Percentiles rank a stretch among this genome's conserved stretches.
phyloP scores from a whole-genome alignment of 768 basidiomycete genomes.

The Boletales sp. region DNA sequence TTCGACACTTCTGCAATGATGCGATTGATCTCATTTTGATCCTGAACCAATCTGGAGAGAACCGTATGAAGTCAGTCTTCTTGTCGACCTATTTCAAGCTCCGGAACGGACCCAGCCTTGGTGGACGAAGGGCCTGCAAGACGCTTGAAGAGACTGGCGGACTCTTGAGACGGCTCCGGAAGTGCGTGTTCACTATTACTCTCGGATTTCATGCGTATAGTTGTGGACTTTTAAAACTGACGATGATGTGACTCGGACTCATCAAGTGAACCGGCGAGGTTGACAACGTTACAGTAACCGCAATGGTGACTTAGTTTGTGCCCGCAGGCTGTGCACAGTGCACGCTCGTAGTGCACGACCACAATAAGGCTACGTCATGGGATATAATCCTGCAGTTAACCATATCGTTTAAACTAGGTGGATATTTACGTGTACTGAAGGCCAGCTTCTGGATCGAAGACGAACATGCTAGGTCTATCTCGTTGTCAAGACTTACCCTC shows the following conservation, averaged over 20 bases:
- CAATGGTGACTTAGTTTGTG: conserved; percentile 6
- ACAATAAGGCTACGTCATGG: neutral
- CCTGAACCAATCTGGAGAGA: conserved; percentile 55
- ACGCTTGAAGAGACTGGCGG: conserved; percentile 68
- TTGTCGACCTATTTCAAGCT: neutral
- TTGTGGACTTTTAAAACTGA: neutral
- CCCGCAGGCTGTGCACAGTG: neutral
- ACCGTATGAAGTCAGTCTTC: conserved; percentile 9
- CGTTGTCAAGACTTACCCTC: neutral
- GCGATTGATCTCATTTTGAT: conserved; percentile 81
- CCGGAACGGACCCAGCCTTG: conserved; percentile 73
- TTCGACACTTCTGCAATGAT: conserved; percentile 89
- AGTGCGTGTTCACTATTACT: conserved; percentile 9
- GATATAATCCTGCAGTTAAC: no score
- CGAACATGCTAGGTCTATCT: neutral
- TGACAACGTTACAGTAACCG: no score
- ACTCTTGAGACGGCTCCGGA: conserved; percentile 51
- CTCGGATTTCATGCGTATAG: conserved; percentile 19
- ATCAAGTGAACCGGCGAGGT: no score
- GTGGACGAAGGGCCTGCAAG: conserved; percentile 86
- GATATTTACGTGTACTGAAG: neutral
- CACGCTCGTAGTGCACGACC: neutral
- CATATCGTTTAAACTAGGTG: neutral
- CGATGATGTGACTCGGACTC: neutral
- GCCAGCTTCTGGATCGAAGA: conserved; percentile 9